These are phyloP conservation scores for Eudorina sp. DNA, from an alignment of 139 green algal species.

Conservation along the genomic window DNA sequence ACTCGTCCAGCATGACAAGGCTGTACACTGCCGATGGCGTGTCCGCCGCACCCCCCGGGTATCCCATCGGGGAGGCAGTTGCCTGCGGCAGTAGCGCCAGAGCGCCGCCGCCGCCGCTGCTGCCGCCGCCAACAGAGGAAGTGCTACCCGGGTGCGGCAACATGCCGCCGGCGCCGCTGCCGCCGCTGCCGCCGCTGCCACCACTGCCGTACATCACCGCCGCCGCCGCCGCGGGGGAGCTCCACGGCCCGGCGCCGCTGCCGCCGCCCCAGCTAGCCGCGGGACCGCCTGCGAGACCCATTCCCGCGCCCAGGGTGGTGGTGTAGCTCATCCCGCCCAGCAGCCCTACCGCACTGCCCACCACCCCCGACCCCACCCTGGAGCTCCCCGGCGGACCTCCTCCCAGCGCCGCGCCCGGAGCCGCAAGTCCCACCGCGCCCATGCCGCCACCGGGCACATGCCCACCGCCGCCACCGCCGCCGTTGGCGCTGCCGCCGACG, in stretches of 20 bases:
- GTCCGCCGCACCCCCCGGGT: not conserved
- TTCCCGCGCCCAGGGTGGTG: not conserved
- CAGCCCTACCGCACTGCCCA: not conserved
- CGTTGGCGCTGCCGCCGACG: not conserved
- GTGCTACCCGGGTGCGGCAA: not conserved
- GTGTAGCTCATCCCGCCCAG: not conserved
- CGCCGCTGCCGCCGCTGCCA: not conserved
- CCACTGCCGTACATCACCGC: conserved; percentile 11
- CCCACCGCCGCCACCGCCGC: not conserved
- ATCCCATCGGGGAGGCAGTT: not conserved
- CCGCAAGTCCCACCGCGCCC: not conserved
- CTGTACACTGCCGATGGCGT: not conserved
- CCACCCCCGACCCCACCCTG: not conserved
- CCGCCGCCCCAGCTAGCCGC: not conserved
- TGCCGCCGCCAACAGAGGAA: not conserved
- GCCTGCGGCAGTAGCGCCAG: not conserved
- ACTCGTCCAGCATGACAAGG: conserved; percentile 21
- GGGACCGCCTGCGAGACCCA: not conserved
- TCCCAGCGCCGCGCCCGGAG: not conserved
- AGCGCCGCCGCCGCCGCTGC: not conserved
- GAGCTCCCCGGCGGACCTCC: not conserved
- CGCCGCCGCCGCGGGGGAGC: not conserved
- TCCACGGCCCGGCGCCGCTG: not conserved
- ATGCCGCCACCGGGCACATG: not conserved
- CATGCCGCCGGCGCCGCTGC: not conserved